Evolutionary conservation across 179 eudicot genomes (phyloP).

Genomic region (Spergularia azorica): DNA sequence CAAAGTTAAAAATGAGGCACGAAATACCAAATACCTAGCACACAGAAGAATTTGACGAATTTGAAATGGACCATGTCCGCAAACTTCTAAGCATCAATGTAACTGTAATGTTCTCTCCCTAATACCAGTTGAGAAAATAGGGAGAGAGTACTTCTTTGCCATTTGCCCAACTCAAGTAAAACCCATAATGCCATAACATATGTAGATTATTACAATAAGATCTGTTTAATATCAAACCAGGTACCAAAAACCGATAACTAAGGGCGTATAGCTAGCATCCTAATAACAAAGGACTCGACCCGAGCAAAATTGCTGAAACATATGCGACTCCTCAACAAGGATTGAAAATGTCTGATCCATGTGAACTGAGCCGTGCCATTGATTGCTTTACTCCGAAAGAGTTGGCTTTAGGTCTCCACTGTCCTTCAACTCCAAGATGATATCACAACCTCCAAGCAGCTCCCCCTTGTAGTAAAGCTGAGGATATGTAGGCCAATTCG

Average conservation of each 20-base stretch:
- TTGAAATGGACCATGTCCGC: no score
- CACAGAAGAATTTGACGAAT: no score
- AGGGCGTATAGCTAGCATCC: not conserved
- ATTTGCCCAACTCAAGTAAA: no score
- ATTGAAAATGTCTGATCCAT: not conserved
- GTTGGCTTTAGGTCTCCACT: slow-evolving; percentile 74
- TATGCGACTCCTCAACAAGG: slow-evolving; percentile 12
- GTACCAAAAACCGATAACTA: not conserved
- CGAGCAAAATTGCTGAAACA: slow-evolving; percentile 12
- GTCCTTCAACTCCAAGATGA: slow-evolving; percentile 69
- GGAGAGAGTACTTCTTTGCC: no score
- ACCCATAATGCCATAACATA: not conserved
- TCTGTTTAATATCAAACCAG: not conserved
- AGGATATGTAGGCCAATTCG: slow-evolving; percentile 97
- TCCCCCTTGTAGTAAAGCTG: slow-evolving; percentile 97
- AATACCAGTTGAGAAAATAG: no score
- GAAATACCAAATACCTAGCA: no score
- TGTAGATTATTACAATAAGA: slow-evolving; percentile 9
- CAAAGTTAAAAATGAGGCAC: no score
- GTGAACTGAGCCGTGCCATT: not conserved
- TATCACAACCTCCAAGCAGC: slow-evolving; percentile 91
- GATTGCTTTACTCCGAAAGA: slow-evolving; percentile 54
- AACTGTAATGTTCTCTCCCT: no score
- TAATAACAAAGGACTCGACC: not conserved
- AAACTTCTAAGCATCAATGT: no score